These are phyloP conservation scores for Mycotypha africana DNA, from an alignment of 371 early-diverging fungal genomes.

Conservation along the genomic window DNA sequence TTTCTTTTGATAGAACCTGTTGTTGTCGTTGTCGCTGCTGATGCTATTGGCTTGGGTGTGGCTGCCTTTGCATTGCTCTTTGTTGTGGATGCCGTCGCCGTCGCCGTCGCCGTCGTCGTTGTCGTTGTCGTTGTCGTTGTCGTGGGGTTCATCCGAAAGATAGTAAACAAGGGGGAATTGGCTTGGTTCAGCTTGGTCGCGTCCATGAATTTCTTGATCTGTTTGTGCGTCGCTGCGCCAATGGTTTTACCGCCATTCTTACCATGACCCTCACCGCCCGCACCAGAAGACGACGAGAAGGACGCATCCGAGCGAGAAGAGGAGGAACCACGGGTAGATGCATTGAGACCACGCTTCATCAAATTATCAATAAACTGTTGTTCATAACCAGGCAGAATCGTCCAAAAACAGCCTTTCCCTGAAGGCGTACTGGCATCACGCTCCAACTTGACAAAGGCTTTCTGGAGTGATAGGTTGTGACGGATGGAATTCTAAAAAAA, in stretches of 20 bases:
- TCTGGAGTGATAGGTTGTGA: slow-evolving; percentile 26
- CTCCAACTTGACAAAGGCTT: slow-evolving; percentile 93
- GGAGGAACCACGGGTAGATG: background rate
- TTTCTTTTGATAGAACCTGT: too few relatives aligned
- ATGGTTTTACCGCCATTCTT: background rate
- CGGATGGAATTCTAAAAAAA: slow-evolving; percentile 2
- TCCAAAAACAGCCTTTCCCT: slow-evolving; percentile 98
- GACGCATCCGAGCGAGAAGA: too few relatives aligned
- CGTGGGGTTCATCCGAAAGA: slow-evolving; percentile 14
- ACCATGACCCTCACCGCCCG: too few relatives aligned
- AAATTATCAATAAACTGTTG: slow-evolving; percentile 37
- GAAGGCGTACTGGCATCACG: slow-evolving; percentile 74
- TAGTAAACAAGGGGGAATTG: slow-evolving; percentile 10
- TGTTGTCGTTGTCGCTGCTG: too few relatives aligned
- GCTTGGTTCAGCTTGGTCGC: background rate
- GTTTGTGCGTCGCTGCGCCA: background rate
- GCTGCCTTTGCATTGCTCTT: background rate
- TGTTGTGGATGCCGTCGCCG: background rate
- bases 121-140: background rate
- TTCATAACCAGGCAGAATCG: slow-evolving; percentile 51
- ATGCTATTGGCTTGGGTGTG: too few relatives aligned
- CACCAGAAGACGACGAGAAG: too few relatives aligned
- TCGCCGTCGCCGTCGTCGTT: background rate
- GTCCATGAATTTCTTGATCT: slow-evolving; percentile 1
- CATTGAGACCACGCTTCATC: slow-evolving; percentile 2